Conservation (phyloP, 169 alveolate species). For the Perkinsus olseni region DNA sequence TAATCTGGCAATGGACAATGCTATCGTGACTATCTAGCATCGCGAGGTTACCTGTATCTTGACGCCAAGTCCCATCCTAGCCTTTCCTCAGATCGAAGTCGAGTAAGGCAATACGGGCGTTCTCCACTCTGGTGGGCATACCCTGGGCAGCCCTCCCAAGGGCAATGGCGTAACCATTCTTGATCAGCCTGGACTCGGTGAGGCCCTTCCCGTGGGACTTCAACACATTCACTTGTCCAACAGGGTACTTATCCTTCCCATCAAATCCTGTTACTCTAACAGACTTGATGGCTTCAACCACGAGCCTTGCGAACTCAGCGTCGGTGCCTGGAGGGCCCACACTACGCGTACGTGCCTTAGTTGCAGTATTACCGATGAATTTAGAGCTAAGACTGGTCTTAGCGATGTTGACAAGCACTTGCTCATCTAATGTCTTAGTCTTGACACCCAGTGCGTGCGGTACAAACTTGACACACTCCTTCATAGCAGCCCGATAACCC, state of each 20-base stretch:
- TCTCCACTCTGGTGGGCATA: conserved; percentile 83
- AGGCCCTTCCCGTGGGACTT: conserved; percentile 92
- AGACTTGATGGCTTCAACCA: conserved; percentile 84
- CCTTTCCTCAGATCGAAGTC: conserved; percentile 93
- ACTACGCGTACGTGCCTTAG: conserved; percentile 27
- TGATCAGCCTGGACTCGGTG: conserved; percentile 65
- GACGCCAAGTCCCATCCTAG: conserved; percentile 87
- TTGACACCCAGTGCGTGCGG: conserved; percentile 74
- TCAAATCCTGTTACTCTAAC: conserved; percentile 58
- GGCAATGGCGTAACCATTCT: conserved; percentile 44
- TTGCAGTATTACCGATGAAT: conserved; percentile 58
- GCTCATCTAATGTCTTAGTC: conserved; percentile 71
- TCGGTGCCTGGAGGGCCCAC: conserved; percentile 77
- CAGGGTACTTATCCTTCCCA: conserved; percentile 89
- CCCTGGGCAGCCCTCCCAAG: conserved; percentile 91
- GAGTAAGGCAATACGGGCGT: conserved; percentile 93
- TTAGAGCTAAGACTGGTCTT: conserved; percentile 87
- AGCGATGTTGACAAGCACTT: conserved; percentile 78
- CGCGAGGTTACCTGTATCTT: conserved; percentile 17
- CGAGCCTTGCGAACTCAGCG: conserved; percentile 75
- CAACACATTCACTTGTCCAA: conserved; percentile 82
- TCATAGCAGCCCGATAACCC: conserved; percentile 45
- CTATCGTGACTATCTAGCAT: too few species aligned
- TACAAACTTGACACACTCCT: conserved; percentile 83
- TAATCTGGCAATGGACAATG: conserved; percentile 75